Evolutionary conservation across 1,284 basidiomycete genomes (phyloP).

Genomic region (Ceratobasidium sp.): DNA sequence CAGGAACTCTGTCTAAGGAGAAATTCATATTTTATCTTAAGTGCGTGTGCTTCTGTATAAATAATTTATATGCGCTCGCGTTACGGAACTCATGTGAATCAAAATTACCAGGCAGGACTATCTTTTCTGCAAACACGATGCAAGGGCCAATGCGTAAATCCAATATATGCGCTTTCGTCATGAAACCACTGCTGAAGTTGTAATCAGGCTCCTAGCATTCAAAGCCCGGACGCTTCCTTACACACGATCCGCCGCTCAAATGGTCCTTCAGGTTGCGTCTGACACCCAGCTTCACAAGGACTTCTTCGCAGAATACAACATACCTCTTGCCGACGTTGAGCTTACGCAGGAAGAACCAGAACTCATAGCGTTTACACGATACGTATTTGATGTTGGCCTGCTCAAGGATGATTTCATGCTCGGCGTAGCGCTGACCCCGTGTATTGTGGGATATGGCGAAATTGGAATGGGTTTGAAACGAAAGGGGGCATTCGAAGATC

Average conservation of each 20-base stretch:
- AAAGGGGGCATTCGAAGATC: slow-evolving; percentile 61
- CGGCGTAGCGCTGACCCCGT: slow-evolving; percentile 85
- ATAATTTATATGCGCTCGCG: no score
- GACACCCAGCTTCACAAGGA: slow-evolving; percentile 77
- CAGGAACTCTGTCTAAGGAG: slow-evolving; percentile 70
- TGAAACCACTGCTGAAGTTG: not conserved
- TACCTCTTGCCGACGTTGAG: slow-evolving; percentile 69
- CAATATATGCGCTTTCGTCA: not conserved
- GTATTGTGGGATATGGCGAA: slow-evolving; percentile 91
- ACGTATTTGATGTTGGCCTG: slow-evolving; percentile 80
- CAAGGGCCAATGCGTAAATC: slow-evolving; percentile 67
- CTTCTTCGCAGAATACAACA: slow-evolving; percentile 77
- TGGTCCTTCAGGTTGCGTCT: slow-evolving; percentile 69
- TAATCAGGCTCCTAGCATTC: slow-evolving; percentile 72
- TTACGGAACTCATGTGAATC: not conserved
- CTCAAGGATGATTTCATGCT: slow-evolving; percentile 80
- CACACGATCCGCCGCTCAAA: slow-evolving; percentile 72
- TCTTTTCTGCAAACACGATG: slow-evolving; percentile 79
- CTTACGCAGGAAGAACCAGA: slow-evolving; percentile 70
- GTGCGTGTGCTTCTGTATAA: slow-evolving; percentile 57
- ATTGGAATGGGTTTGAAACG: slow-evolving; percentile 82
- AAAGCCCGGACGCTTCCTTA: slow-evolving; percentile 74
- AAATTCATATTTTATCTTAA: slow-evolving; percentile 87
- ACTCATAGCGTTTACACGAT: slow-evolving; percentile 88
- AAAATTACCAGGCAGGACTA: slow-evolving; percentile 74